Base-by-base conservation (phyloP, 169 alveolate genomes). In the Theileria parva region DNA sequence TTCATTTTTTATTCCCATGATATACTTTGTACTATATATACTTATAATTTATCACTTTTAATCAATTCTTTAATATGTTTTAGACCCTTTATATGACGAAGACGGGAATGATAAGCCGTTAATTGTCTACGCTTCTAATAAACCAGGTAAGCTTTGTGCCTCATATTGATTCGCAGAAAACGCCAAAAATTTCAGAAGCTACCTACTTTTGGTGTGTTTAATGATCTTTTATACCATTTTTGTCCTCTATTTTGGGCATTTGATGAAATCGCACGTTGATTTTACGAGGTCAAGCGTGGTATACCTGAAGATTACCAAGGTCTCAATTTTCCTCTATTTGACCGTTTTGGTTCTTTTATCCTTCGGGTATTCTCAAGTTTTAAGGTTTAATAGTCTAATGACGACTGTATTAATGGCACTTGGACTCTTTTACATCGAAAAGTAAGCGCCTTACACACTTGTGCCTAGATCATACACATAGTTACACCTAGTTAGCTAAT, bases 41-140 rank as follows among this genome's bases (percentile, higher is more conserved):
- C 11, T 7, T 11, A 59, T 59, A 5, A 5, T 11, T 25, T 25
- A 59, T 59, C 30, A 59, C 30, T 59, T 59, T 59, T 5, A 44
- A 44, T 15, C 53, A 44, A 11, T 59, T 5, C 3, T 59, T 11
- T 11, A 0, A 28, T 9, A 8, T 7, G 0, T 17, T 51, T 37
- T 74, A 81, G 88, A 74, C 19, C n/a, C n/a, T 8, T 17, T 25
- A 28, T 34, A 17, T 15, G 89, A 76, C 19, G 86, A 76, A 37
- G 51, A 69, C 21, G 63, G 30, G 13, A 48, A 55, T 23, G 57
- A 39, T 34, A 44, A 77, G 60, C 57, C 89, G 39, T 30, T 83
- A 12, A 27, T 83, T 0, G 89, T 83, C 8, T 83, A 83, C 53
- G 77, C 89, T 27, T 83, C 89, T 12, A 68, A 59, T n/a, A 66